Evolutionary conservation across 768 basidiomycete species (phyloP).

Genomic region (Coprinopsis cinerea): DNA sequence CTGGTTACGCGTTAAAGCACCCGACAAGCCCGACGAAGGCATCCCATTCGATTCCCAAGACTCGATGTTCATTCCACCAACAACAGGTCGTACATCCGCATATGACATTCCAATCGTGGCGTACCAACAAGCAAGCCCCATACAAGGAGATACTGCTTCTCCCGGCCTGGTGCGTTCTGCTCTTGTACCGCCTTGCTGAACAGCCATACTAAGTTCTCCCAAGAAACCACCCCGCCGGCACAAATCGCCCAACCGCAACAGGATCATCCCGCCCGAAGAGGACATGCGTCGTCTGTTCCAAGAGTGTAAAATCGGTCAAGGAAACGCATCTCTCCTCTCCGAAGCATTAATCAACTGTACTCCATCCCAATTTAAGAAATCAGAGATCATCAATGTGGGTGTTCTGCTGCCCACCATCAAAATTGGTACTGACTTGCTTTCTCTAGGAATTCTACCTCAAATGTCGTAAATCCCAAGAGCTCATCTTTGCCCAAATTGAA

Average conservation of each 20-base stretch:
- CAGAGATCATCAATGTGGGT: conserved; percentile 63
- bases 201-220: conserved; percentile 7
- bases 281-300: conserved; percentile 79
- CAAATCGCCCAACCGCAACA: conserved; percentile 25
- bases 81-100: conserved; percentile 32
- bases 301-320: conserved; percentile 78
- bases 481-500: conserved; percentile 81
- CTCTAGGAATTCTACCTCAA: conserved; percentile 76
- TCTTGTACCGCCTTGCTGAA: not conserved
- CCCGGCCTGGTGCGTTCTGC: not conserved
- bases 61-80: conserved; percentile 70
- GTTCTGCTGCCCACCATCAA: not conserved
- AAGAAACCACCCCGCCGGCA: conserved; percentile 26
- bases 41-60: conserved; percentile 76
- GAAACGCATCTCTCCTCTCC: conserved; percentile 71
- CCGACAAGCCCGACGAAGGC: conserved; percentile 80
- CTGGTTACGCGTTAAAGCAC: conserved; percentile 77
- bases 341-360: conserved; percentile 65
- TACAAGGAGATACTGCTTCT: not conserved
- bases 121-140: conserved; percentile 24
- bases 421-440: conserved; percentile 2
- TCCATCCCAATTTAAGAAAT: conserved; percentile 62
- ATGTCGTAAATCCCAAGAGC: conserved; percentile 77
- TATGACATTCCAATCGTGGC: conserved; percentile 33
- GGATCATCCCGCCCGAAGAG: conserved; percentile 68